Evolutionary conservation across 2,329 filamentous ascomycete species (phyloP).

Genomic region (Aspergillus chevalieri): DNA sequence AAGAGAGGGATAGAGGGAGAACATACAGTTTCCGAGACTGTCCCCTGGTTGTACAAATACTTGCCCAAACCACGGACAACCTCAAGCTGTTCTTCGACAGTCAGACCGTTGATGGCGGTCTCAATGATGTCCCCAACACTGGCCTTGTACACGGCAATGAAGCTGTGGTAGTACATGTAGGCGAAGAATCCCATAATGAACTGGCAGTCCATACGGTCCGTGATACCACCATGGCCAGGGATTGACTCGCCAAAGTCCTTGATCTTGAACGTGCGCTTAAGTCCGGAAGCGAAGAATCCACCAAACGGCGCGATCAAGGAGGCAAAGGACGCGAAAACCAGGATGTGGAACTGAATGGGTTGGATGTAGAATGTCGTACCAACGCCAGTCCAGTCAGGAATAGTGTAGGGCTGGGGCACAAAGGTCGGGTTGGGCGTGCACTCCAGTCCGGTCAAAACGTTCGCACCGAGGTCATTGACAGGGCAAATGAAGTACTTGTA

Average conservation of each 20-base stretch:
- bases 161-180: conserved; percentile 97
- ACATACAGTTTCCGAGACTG: conserved; percentile 49
- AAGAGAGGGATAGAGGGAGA: background rate
- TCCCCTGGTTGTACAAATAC: conserved; percentile 59
- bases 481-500: conserved; percentile 99
- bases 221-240: conserved; percentile 94
- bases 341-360: conserved; percentile 89
- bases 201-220: conserved; percentile 98
- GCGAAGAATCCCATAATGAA: conserved; percentile 99
- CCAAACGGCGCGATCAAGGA: conserved; percentile 96
- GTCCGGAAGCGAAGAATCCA: conserved; percentile 93
- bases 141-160: conserved; percentile 83
- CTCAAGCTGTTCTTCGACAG: conserved; percentile 82
- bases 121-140: conserved; percentile 84
- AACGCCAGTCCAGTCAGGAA: conserved; percentile 67
- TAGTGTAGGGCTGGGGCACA: conserved; percentile 64
- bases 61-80: conserved; percentile 57
- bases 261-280: conserved; percentile 99
- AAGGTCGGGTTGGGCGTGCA: conserved; percentile 93
- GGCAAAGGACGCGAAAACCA: conserved; percentile 85
- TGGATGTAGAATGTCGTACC: conserved; percentile 68
- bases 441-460: conserved; percentile 81
- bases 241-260: conserved; percentile 99
- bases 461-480: conserved; percentile 91
- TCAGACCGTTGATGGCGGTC: conserved; percentile 81